These are phyloP conservation scores for Proteromonas lacertae DNA, from an alignment of 352 stramenopile genomes.

Conservation along the genomic window DNA sequence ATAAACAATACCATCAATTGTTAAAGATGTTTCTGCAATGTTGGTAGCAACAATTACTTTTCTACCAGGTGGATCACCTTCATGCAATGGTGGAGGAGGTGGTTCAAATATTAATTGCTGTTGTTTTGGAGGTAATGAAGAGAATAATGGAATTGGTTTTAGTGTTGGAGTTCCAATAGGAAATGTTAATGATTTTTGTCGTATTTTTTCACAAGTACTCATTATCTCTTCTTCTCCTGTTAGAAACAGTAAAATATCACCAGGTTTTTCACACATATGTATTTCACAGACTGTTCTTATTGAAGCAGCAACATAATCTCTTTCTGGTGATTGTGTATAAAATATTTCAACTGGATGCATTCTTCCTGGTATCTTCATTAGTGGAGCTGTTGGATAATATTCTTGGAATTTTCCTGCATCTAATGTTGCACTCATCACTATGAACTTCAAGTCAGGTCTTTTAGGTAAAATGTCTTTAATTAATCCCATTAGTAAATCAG, in stretches of 20 bases:
- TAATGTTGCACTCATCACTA: constrained; percentile 93
- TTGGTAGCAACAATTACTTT: constrained; percentile 95
- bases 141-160: constrained; percentile 67
- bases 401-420: constrained; percentile 75
- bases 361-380: constrained; percentile 75
- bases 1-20: constrained; percentile 97
- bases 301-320: constrained; percentile 78
- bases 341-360: constrained; percentile 92
- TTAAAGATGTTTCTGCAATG: constrained; percentile 92
- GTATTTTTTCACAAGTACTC: constrained; percentile 45
- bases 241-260: constrained; percentile 94
- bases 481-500: constrained; percentile 83
- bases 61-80: constrained; percentile 20
- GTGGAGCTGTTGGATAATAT: constrained; percentile 23
- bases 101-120: constrained; percentile 68
- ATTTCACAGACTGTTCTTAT: constrained; percentile 31
- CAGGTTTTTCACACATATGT: constrained; percentile 72
- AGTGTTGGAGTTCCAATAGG: constrained; percentile 13
- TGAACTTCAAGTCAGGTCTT: constrained; percentile 70
- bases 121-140: constrained; percentile 41
- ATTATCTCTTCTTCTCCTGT: constrained; percentile 96
- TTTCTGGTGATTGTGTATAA: constrained; percentile 75
- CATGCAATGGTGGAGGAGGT: constrained; percentile 24
- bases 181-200: constrained; percentile 19
- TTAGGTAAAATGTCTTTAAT: constrained; percentile 77